A percentile compares a stretch with the other conserved stretches of the same genome.
phyloP scores from a whole-genome alignment of 208 protist species.

The Entamoeba moshkovskii region DNA sequence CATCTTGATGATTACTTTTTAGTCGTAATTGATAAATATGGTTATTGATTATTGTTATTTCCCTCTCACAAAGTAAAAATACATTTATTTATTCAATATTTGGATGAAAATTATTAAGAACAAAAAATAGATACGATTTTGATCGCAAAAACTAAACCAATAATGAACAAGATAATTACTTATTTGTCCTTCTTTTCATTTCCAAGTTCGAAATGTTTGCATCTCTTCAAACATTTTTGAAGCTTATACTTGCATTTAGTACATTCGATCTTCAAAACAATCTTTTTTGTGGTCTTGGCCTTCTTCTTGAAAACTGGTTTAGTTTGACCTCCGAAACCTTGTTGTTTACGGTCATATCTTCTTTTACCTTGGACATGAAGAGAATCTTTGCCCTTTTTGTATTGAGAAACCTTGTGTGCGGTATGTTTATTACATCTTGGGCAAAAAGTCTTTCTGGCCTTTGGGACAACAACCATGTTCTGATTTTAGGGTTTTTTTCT shows the following conservation, averaged over 20 bases:
- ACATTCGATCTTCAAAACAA: constrained; percentile 7
- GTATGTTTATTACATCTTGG: constrained; percentile 67
- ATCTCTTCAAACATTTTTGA: not conserved
- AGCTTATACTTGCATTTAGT: not conserved
- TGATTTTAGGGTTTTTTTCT: not conserved
- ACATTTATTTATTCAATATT: no score
- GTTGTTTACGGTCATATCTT: constrained; percentile 98
- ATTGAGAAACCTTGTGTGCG: constrained; percentile 72
- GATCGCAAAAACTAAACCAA: no score
- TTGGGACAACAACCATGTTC: constrained; percentile 52
- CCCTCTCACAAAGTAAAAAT: no score
- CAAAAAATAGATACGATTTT: no score
- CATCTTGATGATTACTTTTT: no score
- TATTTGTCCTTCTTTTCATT: not conserved
- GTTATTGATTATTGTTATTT: no score
- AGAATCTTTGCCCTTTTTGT: constrained; percentile 94
- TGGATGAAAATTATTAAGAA: no score
- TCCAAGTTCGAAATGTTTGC: not conserved
- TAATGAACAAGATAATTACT: no score
- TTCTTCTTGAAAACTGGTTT: constrained; percentile 99
- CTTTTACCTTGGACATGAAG: constrained; percentile 91
- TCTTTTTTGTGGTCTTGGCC: constrained; percentile 41
- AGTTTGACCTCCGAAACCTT: constrained; percentile 98
- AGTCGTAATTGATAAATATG: no score
- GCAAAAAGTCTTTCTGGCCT: constrained; percentile 60